These are phyloP conservation scores for Pseudogymnoascus sp. DNA, from an alignment of 2,329 filamentous ascomycete genomes.

Conservation along the genomic window DNA sequence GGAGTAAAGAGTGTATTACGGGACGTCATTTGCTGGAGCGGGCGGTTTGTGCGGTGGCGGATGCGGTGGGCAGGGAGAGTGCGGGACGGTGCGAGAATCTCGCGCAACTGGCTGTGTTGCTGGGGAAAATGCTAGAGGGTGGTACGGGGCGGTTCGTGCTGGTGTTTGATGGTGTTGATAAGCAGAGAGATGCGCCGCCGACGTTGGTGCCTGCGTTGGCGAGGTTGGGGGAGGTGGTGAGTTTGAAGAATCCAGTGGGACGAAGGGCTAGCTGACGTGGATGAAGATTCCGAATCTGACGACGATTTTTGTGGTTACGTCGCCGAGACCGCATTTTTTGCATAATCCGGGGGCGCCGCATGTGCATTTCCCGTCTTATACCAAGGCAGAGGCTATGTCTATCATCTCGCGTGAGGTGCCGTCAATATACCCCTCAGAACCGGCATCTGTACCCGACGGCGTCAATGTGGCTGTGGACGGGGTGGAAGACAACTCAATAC, in stretches of 20 bases:
- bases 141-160: conserved; percentile 61
- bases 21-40: conserved; percentile 70
- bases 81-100: conserved; percentile 71
- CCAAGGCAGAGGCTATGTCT: conserved; percentile 67
- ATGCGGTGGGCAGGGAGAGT: conserved; percentile 42
- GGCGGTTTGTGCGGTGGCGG: conserved; percentile 52
- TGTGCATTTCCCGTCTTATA: conserved; percentile 78
- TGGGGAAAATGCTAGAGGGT: conserved; percentile 53
- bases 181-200: conserved; percentile 68
- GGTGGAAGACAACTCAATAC: conserved; percentile 10
- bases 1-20: conserved; percentile 70
- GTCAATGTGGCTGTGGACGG: not conserved
- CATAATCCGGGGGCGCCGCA: conserved; percentile 65
- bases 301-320: conserved; percentile 68
- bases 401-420: conserved; percentile 59
- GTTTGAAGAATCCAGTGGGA: conserved; percentile 26
- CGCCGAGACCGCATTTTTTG: conserved; percentile 62
- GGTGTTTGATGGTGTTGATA: conserved; percentile 82
- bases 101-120: conserved; percentile 65
- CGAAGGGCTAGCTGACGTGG: conserved; percentile 13
- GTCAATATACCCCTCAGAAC: conserved; percentile 36
- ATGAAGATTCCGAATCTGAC: conserved; percentile 71
- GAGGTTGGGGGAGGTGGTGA: conserved; percentile 70
- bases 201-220: conserved; percentile 77
- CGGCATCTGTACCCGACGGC: conserved; percentile 22